Evolutionary conservation across 176 grass and related monocot genomes (phyloP).

Genomic region (Microstegium vimineum): DNA sequence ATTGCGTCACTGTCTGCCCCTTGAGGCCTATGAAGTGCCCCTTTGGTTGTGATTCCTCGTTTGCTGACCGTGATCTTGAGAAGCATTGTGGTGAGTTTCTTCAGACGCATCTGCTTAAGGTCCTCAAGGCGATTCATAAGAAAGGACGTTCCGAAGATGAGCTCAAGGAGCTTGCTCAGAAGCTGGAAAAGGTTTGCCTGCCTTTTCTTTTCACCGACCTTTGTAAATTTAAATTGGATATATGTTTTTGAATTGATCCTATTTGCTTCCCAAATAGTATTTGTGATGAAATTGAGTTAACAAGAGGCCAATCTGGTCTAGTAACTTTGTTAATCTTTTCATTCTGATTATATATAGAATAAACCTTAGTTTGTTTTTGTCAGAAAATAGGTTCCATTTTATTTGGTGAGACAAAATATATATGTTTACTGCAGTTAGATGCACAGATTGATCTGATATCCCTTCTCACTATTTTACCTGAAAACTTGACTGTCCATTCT

Average conservation of each 20-base stretch:
- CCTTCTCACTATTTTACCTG: neutral
- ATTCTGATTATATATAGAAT: neutral
- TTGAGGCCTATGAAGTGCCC: constrained; percentile 89
- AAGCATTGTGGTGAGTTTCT: constrained; percentile 59
- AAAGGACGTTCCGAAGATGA: constrained; percentile 42
- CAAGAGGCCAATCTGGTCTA: neutral
- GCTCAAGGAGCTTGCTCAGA: constrained; percentile 41
- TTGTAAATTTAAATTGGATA: neutral
- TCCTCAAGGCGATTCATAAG: constrained; percentile 68
- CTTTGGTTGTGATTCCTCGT: constrained; percentile 70
- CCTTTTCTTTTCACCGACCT: too few relatives aligned
- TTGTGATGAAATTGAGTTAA: neutral
- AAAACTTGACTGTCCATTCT: neutral
- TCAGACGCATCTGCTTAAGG: constrained; percentile 48
- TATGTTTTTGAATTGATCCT: neutral
- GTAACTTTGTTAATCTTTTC: neutral
- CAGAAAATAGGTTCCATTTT: neutral
- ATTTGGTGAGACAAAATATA: neutral
- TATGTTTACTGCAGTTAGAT: neutral
- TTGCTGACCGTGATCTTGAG: constrained; percentile 47
- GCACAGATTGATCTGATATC: neutral
- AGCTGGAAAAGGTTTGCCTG: constrained; percentile 77
- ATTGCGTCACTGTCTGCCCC: constrained; percentile 79
- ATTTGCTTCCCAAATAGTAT: neutral
- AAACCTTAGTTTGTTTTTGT: neutral